Percentiles rank a stretch among this genome's conserved stretches.
phyloP scores from a whole-genome alignment of 805 yeast species.

The Candida berthetii region DNA sequence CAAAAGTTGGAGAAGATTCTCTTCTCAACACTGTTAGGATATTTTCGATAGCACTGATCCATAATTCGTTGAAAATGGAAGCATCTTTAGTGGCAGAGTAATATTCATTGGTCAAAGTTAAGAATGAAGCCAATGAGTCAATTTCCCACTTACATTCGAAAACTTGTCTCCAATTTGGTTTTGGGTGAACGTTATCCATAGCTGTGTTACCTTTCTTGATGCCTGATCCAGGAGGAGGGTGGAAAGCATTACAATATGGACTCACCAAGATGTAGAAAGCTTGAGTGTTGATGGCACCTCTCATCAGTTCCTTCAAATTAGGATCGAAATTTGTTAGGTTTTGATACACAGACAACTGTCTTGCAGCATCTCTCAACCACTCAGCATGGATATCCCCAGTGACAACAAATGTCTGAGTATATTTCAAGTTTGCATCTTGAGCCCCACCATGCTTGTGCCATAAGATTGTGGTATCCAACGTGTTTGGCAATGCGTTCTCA shows the following conservation, averaged over 20 bases:
- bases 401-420: conserved; percentile 67
- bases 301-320: conserved; percentile 42
- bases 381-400: conserved; percentile 94
- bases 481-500: conserved; percentile 83
- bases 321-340: conserved; percentile 49
- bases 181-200: conserved; percentile 60
- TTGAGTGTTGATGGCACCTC: conserved; percentile 80
- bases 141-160: conserved; percentile 90
- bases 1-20: conserved; percentile 58
- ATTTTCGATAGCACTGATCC: conserved; percentile 55
- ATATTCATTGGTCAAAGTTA: conserved; percentile 70
- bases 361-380: conserved; percentile 85
- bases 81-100: conserved; percentile 46
- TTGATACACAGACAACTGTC: conserved; percentile 75
- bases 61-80: conserved; percentile 34
- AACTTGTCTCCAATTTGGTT: conserved; percentile 62
- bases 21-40: conserved; percentile 47
- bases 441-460: conserved; percentile 43
- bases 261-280: conserved; percentile 52
- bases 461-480: conserved; percentile 79
- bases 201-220: conserved; percentile 45
- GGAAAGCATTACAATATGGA: conserved; percentile 91
- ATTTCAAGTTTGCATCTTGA: conserved; percentile 6
- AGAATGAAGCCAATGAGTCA: conserved; percentile 79
- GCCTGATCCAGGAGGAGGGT: conserved; percentile 55